Conservation (phyloP, 345 rosid species). For the Eucalyptus leucophloia region DNA sequence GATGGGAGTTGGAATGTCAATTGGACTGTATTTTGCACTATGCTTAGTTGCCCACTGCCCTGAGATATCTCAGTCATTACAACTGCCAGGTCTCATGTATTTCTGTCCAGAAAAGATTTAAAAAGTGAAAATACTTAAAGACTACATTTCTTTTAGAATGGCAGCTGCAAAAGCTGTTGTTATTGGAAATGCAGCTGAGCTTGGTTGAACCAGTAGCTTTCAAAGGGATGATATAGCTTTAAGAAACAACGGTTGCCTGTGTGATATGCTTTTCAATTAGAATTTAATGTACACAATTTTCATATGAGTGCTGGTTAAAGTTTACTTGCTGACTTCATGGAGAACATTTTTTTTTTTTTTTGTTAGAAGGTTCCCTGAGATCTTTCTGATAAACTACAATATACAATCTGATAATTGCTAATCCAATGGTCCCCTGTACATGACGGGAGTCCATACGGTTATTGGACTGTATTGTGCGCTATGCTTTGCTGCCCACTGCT, state of each 20-base stretch:
- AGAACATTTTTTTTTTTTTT: neutral
- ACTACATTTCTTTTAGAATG: neutral
- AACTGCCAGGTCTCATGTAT: neutral
- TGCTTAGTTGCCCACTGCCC: neutral
- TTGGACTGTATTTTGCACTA: neutral
- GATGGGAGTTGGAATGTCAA: neutral
- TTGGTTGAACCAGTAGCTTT: neutral
- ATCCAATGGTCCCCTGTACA: neutral
- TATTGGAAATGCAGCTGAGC: neutral
- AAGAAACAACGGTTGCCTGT: neutral
- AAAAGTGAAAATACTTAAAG: neutral
- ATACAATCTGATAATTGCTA: neutral
- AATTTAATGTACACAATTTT: neutral
- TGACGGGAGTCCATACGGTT: neutral
- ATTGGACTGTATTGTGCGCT: neutral
- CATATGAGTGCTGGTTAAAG: neutral
- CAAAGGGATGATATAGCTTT: neutral
- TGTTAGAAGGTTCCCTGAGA: neutral
- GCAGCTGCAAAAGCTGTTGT: neutral
- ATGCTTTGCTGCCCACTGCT: neutral
- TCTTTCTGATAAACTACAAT: neutral
- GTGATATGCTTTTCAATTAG: neutral
- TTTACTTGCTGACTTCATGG: neutral
- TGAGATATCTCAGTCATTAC: neutral
- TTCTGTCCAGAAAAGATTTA: neutral